Percentiles rank a stretch among this genome's conserved stretches.
phyloP scores from a whole-genome alignment of 352 stramenopile genomes.

The Ophiocytium majus region DNA sequence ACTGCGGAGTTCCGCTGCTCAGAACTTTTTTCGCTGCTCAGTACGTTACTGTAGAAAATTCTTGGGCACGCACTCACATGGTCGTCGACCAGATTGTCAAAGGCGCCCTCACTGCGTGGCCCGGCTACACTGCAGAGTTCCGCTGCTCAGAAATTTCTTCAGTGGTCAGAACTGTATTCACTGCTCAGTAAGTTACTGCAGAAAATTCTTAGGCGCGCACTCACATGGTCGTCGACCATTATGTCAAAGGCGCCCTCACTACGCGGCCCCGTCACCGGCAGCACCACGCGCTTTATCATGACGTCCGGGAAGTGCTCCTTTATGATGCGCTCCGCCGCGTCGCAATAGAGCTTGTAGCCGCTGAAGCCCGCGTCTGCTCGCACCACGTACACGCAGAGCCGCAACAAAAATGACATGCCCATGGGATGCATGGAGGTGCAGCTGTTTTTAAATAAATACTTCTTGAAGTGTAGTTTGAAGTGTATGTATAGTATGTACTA shows the following conservation, averaged over 20 bases:
- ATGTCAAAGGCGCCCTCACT: constrained; percentile 21
- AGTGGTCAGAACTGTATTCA: no score
- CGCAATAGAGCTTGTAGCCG: constrained; percentile 19
- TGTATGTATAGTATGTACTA: no score
- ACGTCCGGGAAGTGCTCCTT: constrained; percentile 23
- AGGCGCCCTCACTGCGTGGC: not conserved
- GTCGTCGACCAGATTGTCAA: not conserved
- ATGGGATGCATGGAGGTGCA: no score
- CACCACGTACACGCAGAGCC: no score
- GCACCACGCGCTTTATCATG: constrained; percentile 1
- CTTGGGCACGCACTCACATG: not conserved
- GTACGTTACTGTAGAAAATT: no score
- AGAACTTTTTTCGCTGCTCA: no score
- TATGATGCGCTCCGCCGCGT: constrained; percentile 9
- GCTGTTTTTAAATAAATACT: no score
- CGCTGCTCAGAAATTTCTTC: not conserved
- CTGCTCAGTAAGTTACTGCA: not conserved
- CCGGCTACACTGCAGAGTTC: not conserved
- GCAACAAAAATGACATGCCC: no score
- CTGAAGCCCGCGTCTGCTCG: constrained; percentile 18
- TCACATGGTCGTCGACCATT: constrained; percentile 11
- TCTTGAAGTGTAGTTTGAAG: no score
- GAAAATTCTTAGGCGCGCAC: not conserved
- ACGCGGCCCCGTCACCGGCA: constrained; percentile 10
- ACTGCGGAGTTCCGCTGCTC: no score